Percentiles rank a stretch among this genome's conserved stretches.
Evolutionary conservation across 768 basidiomycete genomes (phyloP).

Genomic region (Macrolepiota albuminosa): DNA sequence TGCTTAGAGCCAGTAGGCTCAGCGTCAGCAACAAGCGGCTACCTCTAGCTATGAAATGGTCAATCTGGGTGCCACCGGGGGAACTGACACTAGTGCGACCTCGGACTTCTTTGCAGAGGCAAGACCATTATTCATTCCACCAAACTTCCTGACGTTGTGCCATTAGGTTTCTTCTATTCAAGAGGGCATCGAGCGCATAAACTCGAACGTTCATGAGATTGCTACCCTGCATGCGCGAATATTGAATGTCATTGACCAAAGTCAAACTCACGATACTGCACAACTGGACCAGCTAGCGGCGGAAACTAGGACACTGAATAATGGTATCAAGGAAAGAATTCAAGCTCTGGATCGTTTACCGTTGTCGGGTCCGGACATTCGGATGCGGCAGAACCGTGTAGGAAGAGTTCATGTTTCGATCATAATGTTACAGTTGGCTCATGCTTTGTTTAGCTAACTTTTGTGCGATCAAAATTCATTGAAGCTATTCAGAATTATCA

Average conservation of each 20-base stretch:
- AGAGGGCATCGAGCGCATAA: conserved; percentile 33
- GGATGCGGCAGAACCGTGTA: conserved; percentile 37
- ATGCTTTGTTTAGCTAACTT: conserved; percentile 38
- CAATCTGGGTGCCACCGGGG: conserved; percentile 15
- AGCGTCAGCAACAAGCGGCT: conserved; percentile 23
- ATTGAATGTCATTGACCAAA: conserved; percentile 31
- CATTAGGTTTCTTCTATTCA: conserved; percentile 38
- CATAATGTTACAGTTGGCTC: background rate
- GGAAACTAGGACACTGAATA: conserved; percentile 57
- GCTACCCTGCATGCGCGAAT: conserved; percentile 32
- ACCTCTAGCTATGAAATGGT: conserved; percentile 26
- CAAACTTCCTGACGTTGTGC: background rate
- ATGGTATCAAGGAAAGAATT: conserved; percentile 54
- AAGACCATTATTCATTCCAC: background rate
- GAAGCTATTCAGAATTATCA: conserved; percentile 79
- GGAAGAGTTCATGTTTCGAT: background rate
- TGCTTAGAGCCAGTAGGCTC: conserved; percentile 21
- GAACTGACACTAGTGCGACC: conserved; percentile 14
- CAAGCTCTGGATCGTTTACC: conserved; percentile 42
- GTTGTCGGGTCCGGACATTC: conserved; percentile 23
- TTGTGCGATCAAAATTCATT: conserved; percentile 65
- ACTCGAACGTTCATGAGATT: conserved; percentile 33
- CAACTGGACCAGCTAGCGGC: conserved; percentile 54
- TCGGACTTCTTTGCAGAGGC: conserved; percentile 34
- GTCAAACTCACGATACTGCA: conserved; percentile 20